A percentile compares a stretch with the other conserved stretches of the same genome.
These are phyloP conservation scores for Bryoglossum gracile DNA, from an alignment of 495 filamentous ascomycete genomes.

Conservation along the genomic window DNA sequence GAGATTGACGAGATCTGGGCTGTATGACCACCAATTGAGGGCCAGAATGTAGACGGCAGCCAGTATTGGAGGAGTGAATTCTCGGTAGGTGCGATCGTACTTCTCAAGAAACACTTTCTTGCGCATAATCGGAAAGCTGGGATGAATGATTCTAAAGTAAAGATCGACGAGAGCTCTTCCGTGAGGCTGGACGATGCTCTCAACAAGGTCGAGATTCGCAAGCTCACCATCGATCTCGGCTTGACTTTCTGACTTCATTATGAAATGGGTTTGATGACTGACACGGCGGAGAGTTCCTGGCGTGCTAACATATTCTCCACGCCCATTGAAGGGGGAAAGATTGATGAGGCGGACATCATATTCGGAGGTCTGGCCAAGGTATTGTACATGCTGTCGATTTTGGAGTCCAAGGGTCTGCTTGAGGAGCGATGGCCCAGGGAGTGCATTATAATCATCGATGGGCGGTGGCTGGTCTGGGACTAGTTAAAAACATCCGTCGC, in stretches of 20 bases:
- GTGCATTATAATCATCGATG: slow-evolving; percentile 49
- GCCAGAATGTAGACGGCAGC: slow-evolving; percentile 86
- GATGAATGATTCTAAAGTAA: slow-evolving; percentile 83
- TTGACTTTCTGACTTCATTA: slow-evolving; percentile 61
- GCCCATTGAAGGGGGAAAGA: slow-evolving; percentile 60
- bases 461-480: too few relatives aligned
- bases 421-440: slow-evolving; percentile 49
- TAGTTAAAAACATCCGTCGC: too few relatives aligned
- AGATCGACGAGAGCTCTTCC: slow-evolving; percentile 74
- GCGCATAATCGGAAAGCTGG: slow-evolving; percentile 82
- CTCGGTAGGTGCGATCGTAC: slow-evolving; percentile 63
- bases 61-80: slow-evolving; percentile 75
- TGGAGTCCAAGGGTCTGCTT: slow-evolving; percentile 60
- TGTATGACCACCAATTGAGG: slow-evolving; percentile 79
- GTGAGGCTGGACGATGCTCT: slow-evolving; percentile 74
- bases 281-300: slow-evolving; percentile 69
- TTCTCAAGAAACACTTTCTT: slow-evolving; percentile 83
- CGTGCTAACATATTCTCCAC: slow-evolving; percentile 59
- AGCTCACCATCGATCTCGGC: slow-evolving; percentile 50
- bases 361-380: slow-evolving; percentile 60
- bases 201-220: slow-evolving; percentile 68
- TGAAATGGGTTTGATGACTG: slow-evolving; percentile 74
- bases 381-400: slow-evolving; percentile 51
- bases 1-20: slow-evolving; percentile 54
- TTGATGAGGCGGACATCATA: slow-evolving; percentile 67